Percentiles rank a stretch among this genome's conserved stretches.
Conservation (phyloP, 495 filamentous ascomycete species). For the Extremus antarcticus region DNA sequence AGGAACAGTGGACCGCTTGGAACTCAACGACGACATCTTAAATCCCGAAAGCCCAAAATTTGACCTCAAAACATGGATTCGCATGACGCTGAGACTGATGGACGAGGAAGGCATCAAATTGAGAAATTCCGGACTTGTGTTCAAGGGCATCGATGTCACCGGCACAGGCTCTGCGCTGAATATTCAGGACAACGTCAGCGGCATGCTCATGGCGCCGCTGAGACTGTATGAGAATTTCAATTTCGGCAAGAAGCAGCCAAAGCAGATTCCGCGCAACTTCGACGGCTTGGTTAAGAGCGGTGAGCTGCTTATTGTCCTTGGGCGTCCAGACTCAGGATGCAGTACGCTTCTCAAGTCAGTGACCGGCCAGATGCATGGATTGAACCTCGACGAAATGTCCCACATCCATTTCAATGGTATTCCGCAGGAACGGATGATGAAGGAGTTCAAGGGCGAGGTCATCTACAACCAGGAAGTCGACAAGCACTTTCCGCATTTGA, state of each 20-base stretch:
- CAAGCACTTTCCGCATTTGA: conserved; percentile 48
- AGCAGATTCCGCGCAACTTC: conserved; percentile 19
- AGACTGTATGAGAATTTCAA: conserved; percentile 38
- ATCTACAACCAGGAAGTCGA: conserved; percentile 57
- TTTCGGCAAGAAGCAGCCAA: conserved; percentile 6
- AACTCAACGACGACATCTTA: conserved; percentile 7
- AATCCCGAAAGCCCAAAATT: conserved; percentile 14
- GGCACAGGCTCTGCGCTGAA: conserved; percentile 45
- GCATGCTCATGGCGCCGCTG: conserved; percentile 38
- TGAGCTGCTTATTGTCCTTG: conserved; percentile 24
- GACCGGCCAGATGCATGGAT: conserved; percentile 11
- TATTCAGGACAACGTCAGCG: conserved; percentile 45
- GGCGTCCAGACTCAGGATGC: conserved; percentile 61
- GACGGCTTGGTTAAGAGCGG: conserved; percentile 18
- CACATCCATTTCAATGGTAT: conserved; percentile 36
- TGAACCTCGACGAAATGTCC: conserved; percentile 24
- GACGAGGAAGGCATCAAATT: conserved; percentile 36
- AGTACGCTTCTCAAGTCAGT: conserved; percentile 54
- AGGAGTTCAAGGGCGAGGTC: conserved; percentile 46
- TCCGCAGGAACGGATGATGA: conserved; percentile 47
- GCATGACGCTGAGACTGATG: conserved; percentile 26
- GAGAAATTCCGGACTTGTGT: conserved; percentile 34
- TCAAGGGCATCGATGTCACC: conserved; percentile 43
- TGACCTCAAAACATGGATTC: conserved; percentile 16
- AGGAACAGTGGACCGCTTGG: background rate